Conservation (phyloP, 2,329 filamentous ascomycete genomes). For the Cadophora sp. region DNA sequence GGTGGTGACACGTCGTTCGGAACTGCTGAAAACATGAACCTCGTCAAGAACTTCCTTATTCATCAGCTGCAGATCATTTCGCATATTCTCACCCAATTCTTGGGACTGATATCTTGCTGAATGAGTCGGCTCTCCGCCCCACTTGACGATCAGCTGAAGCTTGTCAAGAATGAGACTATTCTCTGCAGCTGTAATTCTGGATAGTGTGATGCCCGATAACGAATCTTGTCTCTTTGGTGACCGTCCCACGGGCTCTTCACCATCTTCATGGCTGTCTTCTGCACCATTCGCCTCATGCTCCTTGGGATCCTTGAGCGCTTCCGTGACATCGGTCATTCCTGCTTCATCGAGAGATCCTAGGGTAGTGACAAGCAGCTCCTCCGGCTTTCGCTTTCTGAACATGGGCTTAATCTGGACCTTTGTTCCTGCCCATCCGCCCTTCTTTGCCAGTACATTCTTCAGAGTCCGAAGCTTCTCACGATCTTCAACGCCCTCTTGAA, state of each 20-base stretch:
- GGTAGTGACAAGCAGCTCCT: conserved; percentile 52
- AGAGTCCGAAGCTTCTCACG: conserved; percentile 83
- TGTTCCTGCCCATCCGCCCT: conserved; percentile 91
- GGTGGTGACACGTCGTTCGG: conserved; percentile 90
- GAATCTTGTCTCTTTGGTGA: conserved; percentile 77
- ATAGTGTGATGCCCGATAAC: conserved; percentile 87
- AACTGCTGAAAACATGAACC: conserved; percentile 94
- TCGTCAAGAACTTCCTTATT: conserved; percentile 92
- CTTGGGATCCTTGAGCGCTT: conserved; percentile 20
- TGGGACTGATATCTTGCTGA: conserved; percentile 95
- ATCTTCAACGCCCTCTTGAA: conserved; percentile 83
- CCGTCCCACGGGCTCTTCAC: conserved; percentile 47
- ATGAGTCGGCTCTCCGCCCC: conserved; percentile 97
- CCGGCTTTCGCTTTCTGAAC: conserved; percentile 87
- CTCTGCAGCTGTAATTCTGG: conserved; percentile 90
- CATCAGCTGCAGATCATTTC: conserved; percentile 90
- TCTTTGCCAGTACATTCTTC: conserved; percentile 87
- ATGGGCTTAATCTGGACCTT: conserved; percentile 99
- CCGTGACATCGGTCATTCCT: conserved; percentile 16
- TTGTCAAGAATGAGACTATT: conserved; percentile 95
- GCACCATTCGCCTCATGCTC: not conserved
- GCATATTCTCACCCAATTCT: conserved; percentile 93
- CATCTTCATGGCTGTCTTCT: conserved; percentile 23
- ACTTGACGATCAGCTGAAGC: conserved; percentile 96
- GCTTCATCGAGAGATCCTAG: conserved; percentile 31